These are phyloP conservation scores for Saturnispora saitoi DNA, from an alignment of 805 yeast genomes.

Conservation along the genomic window DNA sequence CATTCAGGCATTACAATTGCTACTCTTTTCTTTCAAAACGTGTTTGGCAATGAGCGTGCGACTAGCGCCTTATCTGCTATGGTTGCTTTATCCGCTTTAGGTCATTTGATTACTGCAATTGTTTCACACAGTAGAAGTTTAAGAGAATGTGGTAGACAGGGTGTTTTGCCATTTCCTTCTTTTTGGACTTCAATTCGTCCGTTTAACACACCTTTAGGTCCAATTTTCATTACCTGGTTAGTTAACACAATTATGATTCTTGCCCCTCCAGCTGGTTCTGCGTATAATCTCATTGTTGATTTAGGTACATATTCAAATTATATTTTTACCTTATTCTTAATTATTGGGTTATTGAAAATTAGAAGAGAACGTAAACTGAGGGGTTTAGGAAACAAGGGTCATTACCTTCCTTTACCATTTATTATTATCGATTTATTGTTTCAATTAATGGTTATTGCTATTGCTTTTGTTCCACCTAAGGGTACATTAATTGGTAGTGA, in stretches of 20 bases:
- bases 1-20: slow-evolving; percentile 64
- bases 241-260: slow-evolving; percentile 65
- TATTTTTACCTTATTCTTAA: slow-evolving; percentile 59
- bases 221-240: slow-evolving; percentile 67
- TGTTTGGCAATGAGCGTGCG: slow-evolving; percentile 54
- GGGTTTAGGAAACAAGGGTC: slow-evolving; percentile 30
- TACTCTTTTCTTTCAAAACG: slow-evolving; percentile 64
- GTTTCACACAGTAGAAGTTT: slow-evolving; percentile 76
- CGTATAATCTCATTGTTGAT: slow-evolving; percentile 72
- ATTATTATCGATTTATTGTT: slow-evolving; percentile 28
- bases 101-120: slow-evolving; percentile 73
- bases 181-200: slow-evolving; percentile 68
- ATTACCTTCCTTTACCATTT: slow-evolving; percentile 30
- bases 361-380: slow-evolving; percentile 28
- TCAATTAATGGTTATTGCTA: slow-evolving; percentile 32
- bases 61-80: slow-evolving; percentile 64
- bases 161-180: slow-evolving; percentile 63
- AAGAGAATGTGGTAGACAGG: slow-evolving; percentile 78
- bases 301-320: slow-evolving; percentile 76
- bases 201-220: slow-evolving; percentile 64
- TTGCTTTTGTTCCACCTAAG: slow-evolving; percentile 37
- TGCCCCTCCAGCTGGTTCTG: slow-evolving; percentile 85
- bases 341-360: slow-evolving; percentile 47
- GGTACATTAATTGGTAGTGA: slow-evolving; percentile 34
- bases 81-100: slow-evolving; percentile 74